These are phyloP conservation scores for Pythium periplocum DNA, from an alignment of 352 stramenopile species.

Conservation along the genomic window DNA sequence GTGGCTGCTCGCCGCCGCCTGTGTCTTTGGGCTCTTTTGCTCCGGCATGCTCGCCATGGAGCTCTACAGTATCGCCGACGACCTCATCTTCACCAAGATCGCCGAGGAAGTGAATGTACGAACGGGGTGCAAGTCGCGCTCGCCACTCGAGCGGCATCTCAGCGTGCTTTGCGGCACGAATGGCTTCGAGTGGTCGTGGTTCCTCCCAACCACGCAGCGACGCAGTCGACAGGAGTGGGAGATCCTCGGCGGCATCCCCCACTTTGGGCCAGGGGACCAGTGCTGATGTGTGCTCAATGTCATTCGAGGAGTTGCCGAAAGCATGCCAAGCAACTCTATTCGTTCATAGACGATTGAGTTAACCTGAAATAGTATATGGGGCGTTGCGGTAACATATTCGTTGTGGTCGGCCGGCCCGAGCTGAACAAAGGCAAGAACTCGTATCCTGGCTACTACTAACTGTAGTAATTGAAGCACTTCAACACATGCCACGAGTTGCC, in stretches of 20 bases:
- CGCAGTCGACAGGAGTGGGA: constrained; percentile 48
- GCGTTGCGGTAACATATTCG: too few species aligned
- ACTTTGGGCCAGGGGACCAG: not conserved
- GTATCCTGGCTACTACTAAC: too few species aligned
- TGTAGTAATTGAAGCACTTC: too few species aligned
- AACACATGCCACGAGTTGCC: too few species aligned
- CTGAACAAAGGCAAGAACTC: too few species aligned
- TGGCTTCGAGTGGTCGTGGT: constrained; percentile 55
- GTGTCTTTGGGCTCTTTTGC: constrained; percentile 75
- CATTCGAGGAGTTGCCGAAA: too few species aligned
- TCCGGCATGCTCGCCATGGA: constrained; percentile 77
- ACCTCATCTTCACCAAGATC: constrained; percentile 37
- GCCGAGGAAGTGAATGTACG: constrained; percentile 45
- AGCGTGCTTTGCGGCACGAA: constrained; percentile 78
- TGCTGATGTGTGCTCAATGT: too few species aligned
- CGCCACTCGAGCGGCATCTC: constrained; percentile 54
- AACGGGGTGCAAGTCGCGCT: constrained; percentile 53
- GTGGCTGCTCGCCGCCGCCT: constrained; percentile 58
- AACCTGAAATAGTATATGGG: too few species aligned
- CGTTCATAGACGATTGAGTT: too few species aligned
- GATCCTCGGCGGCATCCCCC: constrained; percentile 50
- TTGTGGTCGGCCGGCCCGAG: too few species aligned
- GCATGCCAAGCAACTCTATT: too few species aligned
- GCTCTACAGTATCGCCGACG: constrained; percentile 63
- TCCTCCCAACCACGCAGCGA: constrained; percentile 42